phyloP scores from a whole-genome alignment of 2,329 filamentous ascomycete species.

The Fusarium sarcochroum region DNA sequence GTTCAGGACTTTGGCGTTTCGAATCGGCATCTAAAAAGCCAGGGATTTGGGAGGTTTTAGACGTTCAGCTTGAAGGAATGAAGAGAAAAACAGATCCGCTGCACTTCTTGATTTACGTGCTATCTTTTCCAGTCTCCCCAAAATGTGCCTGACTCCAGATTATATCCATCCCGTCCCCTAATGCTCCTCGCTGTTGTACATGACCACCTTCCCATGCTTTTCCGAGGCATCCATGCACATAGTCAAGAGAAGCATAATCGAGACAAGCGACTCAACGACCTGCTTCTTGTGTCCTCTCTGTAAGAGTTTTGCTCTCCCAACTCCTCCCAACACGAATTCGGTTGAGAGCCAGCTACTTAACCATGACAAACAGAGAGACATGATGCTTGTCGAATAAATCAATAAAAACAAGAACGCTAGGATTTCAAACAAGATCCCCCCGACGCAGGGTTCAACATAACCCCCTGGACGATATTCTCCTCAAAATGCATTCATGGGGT shows the following conservation, averaged over 20 bases:
- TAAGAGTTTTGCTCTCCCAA: neutral
- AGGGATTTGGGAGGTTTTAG: slow-evolving; percentile 33
- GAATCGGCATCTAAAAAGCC: slow-evolving; percentile 47
- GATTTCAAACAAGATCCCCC: slow-evolving; percentile 24
- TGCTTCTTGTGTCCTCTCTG: neutral
- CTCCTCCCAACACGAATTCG: slow-evolving; percentile 6
- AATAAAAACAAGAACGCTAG: slow-evolving; percentile 35
- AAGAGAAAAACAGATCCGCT: slow-evolving; percentile 32
- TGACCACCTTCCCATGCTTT: slow-evolving; percentile 17
- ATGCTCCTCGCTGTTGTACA: slow-evolving; percentile 44
- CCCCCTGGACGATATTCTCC: slow-evolving; percentile 33
- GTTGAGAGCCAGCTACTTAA: slow-evolving; percentile 3
- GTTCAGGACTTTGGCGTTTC: slow-evolving; percentile 51
- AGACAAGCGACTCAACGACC: slow-evolving; percentile 6
- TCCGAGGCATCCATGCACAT: slow-evolving; percentile 44
- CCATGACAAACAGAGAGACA: slow-evolving; percentile 23
- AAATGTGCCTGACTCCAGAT: slow-evolving; percentile 36
- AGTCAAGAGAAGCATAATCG: slow-evolving; percentile 30
- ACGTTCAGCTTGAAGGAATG: slow-evolving; percentile 37
- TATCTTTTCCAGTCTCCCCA: slow-evolving; percentile 37
- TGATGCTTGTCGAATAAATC: slow-evolving; percentile 20
- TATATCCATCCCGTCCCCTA: slow-evolving; percentile 37
- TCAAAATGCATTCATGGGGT: slow-evolving; percentile 44
- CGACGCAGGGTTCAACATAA: slow-evolving; percentile 21
- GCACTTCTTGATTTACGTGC: slow-evolving; percentile 33